A percentile compares a stretch with the other conserved stretches of the same genome.
Conservation (phyloP, 495 filamentous ascomycete species). For the Venustampulla echinocandica region DNA sequence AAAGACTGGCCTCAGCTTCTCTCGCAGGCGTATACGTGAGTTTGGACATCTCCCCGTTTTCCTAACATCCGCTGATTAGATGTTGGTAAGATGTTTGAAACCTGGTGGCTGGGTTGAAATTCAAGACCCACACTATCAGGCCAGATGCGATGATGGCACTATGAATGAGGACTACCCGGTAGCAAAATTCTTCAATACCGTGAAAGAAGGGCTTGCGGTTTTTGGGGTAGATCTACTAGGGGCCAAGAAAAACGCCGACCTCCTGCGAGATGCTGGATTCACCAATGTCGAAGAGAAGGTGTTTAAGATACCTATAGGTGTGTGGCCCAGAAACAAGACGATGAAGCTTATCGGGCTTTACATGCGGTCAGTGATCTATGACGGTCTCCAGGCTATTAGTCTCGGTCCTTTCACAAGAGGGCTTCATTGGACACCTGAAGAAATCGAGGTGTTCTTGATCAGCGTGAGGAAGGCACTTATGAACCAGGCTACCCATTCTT, state of each 20-base stretch:
- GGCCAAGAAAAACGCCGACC: constrained; percentile 32
- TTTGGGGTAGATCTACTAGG: constrained; percentile 35
- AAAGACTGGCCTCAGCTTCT: constrained; percentile 50
- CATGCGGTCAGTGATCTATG: constrained; percentile 29
- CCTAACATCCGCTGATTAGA: constrained; percentile 30
- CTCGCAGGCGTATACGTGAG: constrained; percentile 21
- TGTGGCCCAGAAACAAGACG: constrained; percentile 47
- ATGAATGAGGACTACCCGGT: constrained; percentile 23
- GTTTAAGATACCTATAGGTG: constrained; percentile 41
- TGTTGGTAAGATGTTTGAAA: constrained; percentile 27
- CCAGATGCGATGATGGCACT: constrained; percentile 10
- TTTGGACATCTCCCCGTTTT: neutral
- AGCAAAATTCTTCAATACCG: constrained; percentile 20
- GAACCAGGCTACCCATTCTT: constrained; percentile 18
- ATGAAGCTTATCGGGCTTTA: constrained; percentile 41
- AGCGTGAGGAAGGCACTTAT: constrained; percentile 20
- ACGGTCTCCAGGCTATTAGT: constrained; percentile 35
- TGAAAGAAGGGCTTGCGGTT: constrained; percentile 22
- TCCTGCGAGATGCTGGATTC: constrained; percentile 52
- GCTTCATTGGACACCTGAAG: constrained; percentile 12
- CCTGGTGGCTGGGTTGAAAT: constrained; percentile 56
- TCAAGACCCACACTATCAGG: constrained; percentile 38
- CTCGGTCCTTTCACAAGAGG: constrained; percentile 24
- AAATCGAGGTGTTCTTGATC: constrained; percentile 20
- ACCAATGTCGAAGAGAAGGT: constrained; percentile 39